These are phyloP conservation scores for Leishmania major DNA, from an alignment of 208 protist species.

Conservation along the genomic window DNA sequence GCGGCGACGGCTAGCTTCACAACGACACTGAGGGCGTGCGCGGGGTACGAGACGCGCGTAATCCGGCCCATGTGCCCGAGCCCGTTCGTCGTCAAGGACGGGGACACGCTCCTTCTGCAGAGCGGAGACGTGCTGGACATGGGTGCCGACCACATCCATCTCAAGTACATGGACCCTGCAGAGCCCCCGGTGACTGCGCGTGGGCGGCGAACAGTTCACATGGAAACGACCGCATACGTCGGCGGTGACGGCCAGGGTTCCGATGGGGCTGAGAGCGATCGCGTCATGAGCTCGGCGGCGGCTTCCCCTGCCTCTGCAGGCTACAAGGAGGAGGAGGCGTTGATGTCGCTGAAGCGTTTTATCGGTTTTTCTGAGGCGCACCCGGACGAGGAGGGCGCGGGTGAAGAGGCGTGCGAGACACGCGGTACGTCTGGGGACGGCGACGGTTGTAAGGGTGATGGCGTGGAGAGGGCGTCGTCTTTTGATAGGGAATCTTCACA, in stretches of 20 bases:
- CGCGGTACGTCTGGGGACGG: too few relatives aligned
- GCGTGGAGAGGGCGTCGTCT: background rate
- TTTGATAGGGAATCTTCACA: background rate
- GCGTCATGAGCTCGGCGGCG: background rate
- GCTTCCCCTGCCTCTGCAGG: background rate
- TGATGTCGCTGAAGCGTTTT: background rate
- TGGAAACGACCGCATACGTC: background rate
- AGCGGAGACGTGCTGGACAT: slow-evolving; percentile 71
- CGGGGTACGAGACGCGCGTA: slow-evolving; percentile 14
- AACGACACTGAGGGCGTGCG: slow-evolving; percentile 20
- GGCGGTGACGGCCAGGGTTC: background rate
- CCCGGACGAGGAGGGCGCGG: background rate
- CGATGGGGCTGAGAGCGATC: slow-evolving; percentile 7
- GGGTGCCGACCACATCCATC: slow-evolving; percentile 49
- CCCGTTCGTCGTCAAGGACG: slow-evolving; percentile 9
- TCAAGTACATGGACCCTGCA: slow-evolving; percentile 72
- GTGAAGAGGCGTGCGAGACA: background rate
- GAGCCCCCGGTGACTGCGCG: slow-evolving; percentile 32
- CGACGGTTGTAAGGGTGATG: background rate
- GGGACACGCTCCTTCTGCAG: slow-evolving; percentile 25
- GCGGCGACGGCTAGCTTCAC: background rate
- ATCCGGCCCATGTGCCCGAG: slow-evolving; percentile 5
- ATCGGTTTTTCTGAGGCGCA: background rate
- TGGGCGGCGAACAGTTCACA: slow-evolving; percentile 11
- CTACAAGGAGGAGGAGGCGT: background rate